phyloP scores from a whole-genome alignment of 768 basidiomycete genomes.

The Glaciozyma martinii region DNA sequence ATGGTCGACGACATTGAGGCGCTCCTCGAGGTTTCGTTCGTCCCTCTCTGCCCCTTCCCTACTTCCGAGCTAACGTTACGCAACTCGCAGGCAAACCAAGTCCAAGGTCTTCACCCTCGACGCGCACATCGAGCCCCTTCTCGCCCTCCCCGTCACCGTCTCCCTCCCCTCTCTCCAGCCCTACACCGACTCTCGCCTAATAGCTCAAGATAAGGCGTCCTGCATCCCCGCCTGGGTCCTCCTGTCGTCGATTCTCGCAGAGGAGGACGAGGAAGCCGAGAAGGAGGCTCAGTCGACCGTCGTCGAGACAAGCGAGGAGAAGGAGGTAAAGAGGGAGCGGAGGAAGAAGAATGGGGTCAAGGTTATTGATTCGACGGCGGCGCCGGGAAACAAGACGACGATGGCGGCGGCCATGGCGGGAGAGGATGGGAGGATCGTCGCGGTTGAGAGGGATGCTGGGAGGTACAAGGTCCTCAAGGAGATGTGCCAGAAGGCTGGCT shows the following conservation, averaged over 20 bases:
- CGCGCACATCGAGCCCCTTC: constrained; percentile 68
- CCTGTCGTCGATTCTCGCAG: constrained; percentile 53
- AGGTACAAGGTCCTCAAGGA: constrained; percentile 71
- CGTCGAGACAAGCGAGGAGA: constrained; percentile 56
- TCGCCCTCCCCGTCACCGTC: constrained; percentile 59
- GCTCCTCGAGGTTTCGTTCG: constrained; percentile 26
- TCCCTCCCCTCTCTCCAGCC: constrained; percentile 58
- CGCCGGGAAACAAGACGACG: constrained; percentile 96
- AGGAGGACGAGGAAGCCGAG: constrained; percentile 6
- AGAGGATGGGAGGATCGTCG: constrained; percentile 59
- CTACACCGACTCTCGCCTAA: constrained; percentile 70
- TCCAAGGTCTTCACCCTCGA: constrained; percentile 62
- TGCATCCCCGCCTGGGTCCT: constrained; percentile 89
- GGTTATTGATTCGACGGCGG: constrained; percentile 89
- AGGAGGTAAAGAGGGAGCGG: constrained; percentile 31
- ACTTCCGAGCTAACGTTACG: not conserved
- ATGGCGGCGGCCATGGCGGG: constrained; percentile 82
- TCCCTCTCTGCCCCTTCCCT: constrained; percentile 1
- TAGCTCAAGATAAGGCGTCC: constrained; percentile 95
- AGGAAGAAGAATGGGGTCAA: constrained; percentile 18
- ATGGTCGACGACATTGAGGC: constrained; percentile 27
- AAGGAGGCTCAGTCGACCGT: constrained; percentile 6
- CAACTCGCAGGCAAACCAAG: constrained; percentile 22
- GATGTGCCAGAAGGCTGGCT: constrained; percentile 79
- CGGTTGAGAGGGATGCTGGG: constrained; percentile 77